Evolutionary conservation across 2,329 filamentous ascomycete species (phyloP).

Genomic region (Thyridium curvatum): DNA sequence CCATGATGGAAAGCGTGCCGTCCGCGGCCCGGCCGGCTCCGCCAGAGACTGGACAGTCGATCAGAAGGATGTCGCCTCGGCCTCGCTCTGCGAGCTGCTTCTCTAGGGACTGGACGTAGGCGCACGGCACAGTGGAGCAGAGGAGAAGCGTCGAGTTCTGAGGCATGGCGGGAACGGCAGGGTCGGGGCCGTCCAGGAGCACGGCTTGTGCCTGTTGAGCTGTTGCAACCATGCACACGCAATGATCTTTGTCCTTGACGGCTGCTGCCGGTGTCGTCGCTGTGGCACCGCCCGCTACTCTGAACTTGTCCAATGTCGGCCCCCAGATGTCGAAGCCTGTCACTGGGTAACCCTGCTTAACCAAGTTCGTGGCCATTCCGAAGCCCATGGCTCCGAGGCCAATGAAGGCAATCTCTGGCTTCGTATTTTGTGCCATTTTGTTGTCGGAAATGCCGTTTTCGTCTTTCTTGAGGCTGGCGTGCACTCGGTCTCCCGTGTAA

Average conservation of each 20-base stretch:
- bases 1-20: conserved; percentile 72
- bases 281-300: conserved; percentile 52
- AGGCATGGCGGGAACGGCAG: conserved; percentile 43
- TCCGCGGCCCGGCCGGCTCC: conserved; percentile 62
- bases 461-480: too few relatives aligned
- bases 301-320: conserved; percentile 60
- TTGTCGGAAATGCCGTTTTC: too few relatives aligned
- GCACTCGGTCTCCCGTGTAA: too few relatives aligned
- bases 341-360: conserved; percentile 60
- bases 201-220: conserved; percentile 61
- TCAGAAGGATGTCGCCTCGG: conserved; percentile 56
- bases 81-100: conserved; percentile 47
- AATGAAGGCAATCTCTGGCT: conserved; percentile 53
- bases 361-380: conserved; percentile 71
- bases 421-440: conserved; percentile 16
- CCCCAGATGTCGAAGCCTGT: conserved; percentile 67
- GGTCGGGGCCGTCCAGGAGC: conserved; percentile 51
- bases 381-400: conserved; percentile 79
- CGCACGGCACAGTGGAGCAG: conserved; percentile 64
- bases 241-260: conserved; percentile 51
- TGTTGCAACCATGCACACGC: conserved; percentile 72
- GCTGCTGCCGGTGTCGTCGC: conserved; percentile 56
- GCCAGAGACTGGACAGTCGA: conserved; percentile 69
- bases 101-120: conserved; percentile 56
- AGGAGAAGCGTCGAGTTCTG: conserved; percentile 56